Evolutionary conservation across 164 flowering plant genomes (phyloP).

Genomic region (Vitis amurensis): DNA sequence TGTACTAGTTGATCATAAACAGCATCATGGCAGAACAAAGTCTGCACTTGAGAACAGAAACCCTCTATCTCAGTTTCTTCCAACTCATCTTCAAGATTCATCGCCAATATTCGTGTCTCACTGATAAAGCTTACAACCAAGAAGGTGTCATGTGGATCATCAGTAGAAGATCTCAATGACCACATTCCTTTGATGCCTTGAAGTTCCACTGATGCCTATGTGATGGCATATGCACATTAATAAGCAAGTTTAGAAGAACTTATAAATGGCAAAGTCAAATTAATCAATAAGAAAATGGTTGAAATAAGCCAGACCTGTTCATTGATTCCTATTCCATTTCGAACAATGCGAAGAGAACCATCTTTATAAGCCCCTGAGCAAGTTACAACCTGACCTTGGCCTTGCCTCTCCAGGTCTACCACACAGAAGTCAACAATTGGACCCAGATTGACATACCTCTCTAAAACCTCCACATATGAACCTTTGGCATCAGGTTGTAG

Average conservation of each 20-base stretch:
- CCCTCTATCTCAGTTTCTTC: constrained; percentile 99
- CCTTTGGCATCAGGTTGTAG: constrained; percentile 93
- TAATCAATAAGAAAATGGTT: neutral
- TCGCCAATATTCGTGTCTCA: constrained; percentile 92
- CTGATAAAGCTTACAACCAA: constrained; percentile 95
- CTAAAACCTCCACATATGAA: constrained; percentile 94
- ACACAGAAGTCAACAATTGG: constrained; percentile 98
- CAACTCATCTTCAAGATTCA: constrained; percentile 93
- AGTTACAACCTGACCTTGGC: constrained; percentile 98
- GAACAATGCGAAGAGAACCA: constrained; percentile 96
- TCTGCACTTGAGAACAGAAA: constrained; percentile 81
- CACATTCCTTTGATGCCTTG: constrained; percentile 99
- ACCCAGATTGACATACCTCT: constrained; percentile 91
- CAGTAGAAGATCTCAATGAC: constrained; percentile 90
- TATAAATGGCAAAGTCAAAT: neutral
- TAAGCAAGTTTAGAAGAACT: neutral
- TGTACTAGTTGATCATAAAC: constrained; percentile 87
- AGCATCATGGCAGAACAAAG: constrained; percentile 93
- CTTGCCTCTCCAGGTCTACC: constrained; percentile 98
- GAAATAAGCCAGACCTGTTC: constrained; percentile 67
- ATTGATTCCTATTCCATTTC: constrained; percentile 98
- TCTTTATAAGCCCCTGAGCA: constrained; percentile 99
- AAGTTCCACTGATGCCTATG: constrained; percentile 96
- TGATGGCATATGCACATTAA: neutral
- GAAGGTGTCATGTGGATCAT: constrained; percentile 90